Base-by-base conservation (phyloP, 1,139 yeast genomes). In the Taphrina wiesneri region DNA sequence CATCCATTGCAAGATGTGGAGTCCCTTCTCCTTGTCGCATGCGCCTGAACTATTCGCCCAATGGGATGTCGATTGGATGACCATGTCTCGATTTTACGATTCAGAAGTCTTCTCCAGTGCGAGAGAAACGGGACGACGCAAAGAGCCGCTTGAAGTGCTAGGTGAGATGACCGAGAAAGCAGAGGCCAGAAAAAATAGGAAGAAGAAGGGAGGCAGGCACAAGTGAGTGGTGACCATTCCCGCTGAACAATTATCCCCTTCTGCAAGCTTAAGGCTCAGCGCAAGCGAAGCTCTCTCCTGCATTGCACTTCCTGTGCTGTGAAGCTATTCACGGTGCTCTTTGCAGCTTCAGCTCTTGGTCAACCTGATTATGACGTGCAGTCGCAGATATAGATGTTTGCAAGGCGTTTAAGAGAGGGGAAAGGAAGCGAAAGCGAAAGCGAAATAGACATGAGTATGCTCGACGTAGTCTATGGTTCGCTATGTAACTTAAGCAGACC, bases 31-130 rank as follows among this genome's bases (percentile, higher is more conserved):
- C 52, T 21, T 56, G 32, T 26, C 25, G 5, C 30, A 32, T 17
- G 49, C 36, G 17, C 43, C 36, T 30, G 43, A 26, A 23, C 21
- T 43, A 15, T 21, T 15, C n/a, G 34, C 34, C 43, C 19, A 11
- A 4, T 56, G 62, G 62, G 62, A 56, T 25, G 43, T 28, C 13
- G 62, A 56, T 21, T 56, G 62, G 62, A 56, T 56, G 62, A 15
- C 43, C 13, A 43, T 56, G 53, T 15, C 32, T 13, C 52, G 62
- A 13, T 56, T 43, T 21, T 56, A 56, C 34, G 62, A 56, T 15
- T 49, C 54, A 17, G 36, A 49, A n/a, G 15, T 26, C 34, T 49
- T 49, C 26, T 1, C 11, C 34, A 1, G 6, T 7, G 54, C 54
- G 7, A 13, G 54, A 5, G 19, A 49, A 13, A 49, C 54, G 19